These are phyloP conservation scores for Thelephora ganbajun DNA, from an alignment of 768 basidiomycete genomes.

Conservation along the genomic window DNA sequence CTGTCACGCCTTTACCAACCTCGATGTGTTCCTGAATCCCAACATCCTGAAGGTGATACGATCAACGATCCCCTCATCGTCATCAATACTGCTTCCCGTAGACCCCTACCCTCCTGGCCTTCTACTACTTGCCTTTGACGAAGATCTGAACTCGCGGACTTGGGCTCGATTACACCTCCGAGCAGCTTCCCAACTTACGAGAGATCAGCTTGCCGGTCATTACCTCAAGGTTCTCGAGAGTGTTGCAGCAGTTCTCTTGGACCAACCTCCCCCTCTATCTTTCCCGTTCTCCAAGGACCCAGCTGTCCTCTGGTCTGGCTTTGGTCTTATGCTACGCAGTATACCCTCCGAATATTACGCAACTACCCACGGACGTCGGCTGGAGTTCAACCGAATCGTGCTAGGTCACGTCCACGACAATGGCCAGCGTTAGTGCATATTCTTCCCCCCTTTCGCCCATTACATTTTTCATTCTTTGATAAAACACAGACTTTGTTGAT, in stretches of 20 bases:
- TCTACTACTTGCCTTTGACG: slow-evolving; percentile 41
- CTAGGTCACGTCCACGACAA: slow-evolving; percentile 45
- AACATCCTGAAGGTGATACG: slow-evolving; percentile 30
- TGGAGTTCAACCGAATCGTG: slow-evolving; percentile 39
- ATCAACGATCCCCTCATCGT: slow-evolving; percentile 17
- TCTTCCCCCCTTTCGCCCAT: slow-evolving; percentile 4
- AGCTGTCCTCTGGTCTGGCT: slow-evolving; percentile 38
- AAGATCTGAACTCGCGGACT: slow-evolving; percentile 31
- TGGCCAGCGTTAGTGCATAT: slow-evolving; percentile 39
- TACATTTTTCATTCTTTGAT: slow-evolving; percentile 3
- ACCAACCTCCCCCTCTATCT: slow-evolving; percentile 1
- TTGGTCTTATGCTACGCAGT: slow-evolving; percentile 31
- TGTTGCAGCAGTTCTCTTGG: slow-evolving; percentile 17
- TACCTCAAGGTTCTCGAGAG: slow-evolving; percentile 33
- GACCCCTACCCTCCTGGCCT: slow-evolving; percentile 47
- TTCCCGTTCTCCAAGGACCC: slow-evolving; percentile 24
- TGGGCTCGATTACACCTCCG: slow-evolving; percentile 42
- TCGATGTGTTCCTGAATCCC: slow-evolving; percentile 38
- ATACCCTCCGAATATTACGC: slow-evolving; percentile 32
- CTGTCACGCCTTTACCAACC: slow-evolving; percentile 52
- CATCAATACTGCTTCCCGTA: slow-evolving; percentile 32
- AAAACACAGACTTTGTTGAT: slow-evolving; percentile 38
- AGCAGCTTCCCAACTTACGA: slow-evolving; percentile 28
- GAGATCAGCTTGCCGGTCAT: slow-evolving; percentile 30
- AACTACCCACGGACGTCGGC: slow-evolving; percentile 19